Conservation (phyloP, 1,284 basidiomycete species). For the Heterobasidion annosum region DNA sequence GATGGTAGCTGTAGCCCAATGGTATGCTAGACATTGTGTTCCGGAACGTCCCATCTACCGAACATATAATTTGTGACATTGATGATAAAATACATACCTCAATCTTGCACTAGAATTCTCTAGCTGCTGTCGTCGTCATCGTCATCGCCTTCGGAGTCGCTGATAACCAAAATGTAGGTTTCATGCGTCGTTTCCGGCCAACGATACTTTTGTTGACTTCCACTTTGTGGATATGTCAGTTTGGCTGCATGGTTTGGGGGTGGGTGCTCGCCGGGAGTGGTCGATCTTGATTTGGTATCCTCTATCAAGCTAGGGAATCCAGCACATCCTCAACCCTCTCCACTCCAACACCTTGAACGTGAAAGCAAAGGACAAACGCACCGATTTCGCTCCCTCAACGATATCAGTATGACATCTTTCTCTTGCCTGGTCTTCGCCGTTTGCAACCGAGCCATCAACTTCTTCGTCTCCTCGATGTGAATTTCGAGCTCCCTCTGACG, state of each 20-base stretch:
- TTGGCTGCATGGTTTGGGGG: neutral
- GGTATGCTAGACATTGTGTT: neutral
- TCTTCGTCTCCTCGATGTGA: conserved; percentile 14
- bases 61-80: neutral
- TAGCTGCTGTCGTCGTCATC: neutral
- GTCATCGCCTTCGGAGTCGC: conserved; percentile 9
- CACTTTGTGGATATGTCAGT: neutral
- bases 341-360: neutral
- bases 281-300: neutral
- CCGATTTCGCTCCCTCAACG: conserved; percentile 14
- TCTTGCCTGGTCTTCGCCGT: conserved; percentile 9
- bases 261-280: neutral
- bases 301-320: neutral
- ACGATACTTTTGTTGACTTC: neutral
- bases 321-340: neutral
- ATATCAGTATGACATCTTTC: conserved; percentile 8
- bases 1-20: neutral
- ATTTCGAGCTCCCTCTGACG: conserved; percentile 12
- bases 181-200: conserved; percentile 10
- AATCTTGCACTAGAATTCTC: no score
- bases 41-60: neutral
- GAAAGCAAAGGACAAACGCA: conserved; percentile 9
- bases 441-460: conserved; percentile 14
- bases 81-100: neutral
- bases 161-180: conserved; percentile 6